Evolutionary conservation across 108 stramenopile species (phyloP).

Genomic region (Pseudonitzschia multiseries): DNA sequence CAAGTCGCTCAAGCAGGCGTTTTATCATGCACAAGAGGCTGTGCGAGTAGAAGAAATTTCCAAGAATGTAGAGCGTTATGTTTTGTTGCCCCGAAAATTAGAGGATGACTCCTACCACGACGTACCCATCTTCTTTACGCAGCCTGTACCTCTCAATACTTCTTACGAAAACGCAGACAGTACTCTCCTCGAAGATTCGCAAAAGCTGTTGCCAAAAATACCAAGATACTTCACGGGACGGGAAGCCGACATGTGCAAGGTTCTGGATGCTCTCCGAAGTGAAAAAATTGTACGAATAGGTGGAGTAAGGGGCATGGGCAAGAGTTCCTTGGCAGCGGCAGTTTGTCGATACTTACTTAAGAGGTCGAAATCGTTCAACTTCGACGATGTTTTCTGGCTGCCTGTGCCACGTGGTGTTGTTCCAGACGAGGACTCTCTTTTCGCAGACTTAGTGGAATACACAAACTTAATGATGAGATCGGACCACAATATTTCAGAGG

Average conservation of each 20-base stretch:
- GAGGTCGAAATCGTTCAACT: slow-evolving; percentile 27
- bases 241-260: slow-evolving; percentile 59
- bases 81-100: slow-evolving; percentile 51
- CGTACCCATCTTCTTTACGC: slow-evolving; percentile 32
- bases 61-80: slow-evolving; percentile 54
- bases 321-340: slow-evolving; percentile 26
- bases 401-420: slow-evolving; percentile 23
- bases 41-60: slow-evolving; percentile 55
- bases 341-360: slow-evolving; percentile 32
- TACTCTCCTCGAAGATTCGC: background rate
- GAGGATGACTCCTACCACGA: slow-evolving; percentile 41
- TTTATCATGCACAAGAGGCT: slow-evolving; percentile 66
- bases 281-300: slow-evolving; percentile 45
- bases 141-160: slow-evolving; percentile 13
- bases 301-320: slow-evolving; percentile 59
- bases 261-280: slow-evolving; percentile 50
- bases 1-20: slow-evolving; percentile 65
- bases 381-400: slow-evolving; percentile 40
- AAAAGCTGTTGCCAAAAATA: slow-evolving; percentile 23
- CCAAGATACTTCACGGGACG: slow-evolving; percentile 74
- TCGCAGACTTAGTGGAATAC: slow-evolving; percentile 29
- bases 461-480: slow-evolving; percentile 24
- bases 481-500: slow-evolving; percentile 23
- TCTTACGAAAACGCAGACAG: background rate
- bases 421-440: slow-evolving; percentile 37